These are phyloP conservation scores for Withania somnifera DNA, from an alignment of 305 asterid species.

Conservation along the genomic window DNA sequence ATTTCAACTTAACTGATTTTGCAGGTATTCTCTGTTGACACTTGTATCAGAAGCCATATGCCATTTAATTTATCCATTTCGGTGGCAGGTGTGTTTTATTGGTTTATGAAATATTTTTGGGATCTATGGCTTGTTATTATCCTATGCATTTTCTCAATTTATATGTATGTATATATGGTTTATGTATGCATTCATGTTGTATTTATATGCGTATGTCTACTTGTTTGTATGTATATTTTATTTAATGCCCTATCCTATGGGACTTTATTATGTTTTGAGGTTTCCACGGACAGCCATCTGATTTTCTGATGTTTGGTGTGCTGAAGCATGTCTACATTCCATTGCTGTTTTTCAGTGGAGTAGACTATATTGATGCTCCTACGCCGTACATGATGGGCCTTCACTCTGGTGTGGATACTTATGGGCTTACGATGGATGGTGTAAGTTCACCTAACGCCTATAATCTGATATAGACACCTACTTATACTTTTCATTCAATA, in stretches of 20 bases:
- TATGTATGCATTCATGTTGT: background rate
- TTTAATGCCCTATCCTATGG: background rate
- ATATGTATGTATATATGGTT: background rate
- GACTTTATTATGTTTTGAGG: slow-evolving; percentile 8
- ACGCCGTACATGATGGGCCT: slow-evolving; percentile 99
- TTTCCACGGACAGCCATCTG: slow-evolving; percentile 31
- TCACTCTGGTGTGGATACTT: slow-evolving; percentile 95
- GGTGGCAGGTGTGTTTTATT: slow-evolving; percentile 74
- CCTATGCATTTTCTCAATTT: background rate
- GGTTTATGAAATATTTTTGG: background rate
- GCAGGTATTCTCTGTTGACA: slow-evolving; percentile 92
- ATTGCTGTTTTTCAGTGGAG: slow-evolving; percentile 98
- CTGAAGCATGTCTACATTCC: slow-evolving; percentile 99
- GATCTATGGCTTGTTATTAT: slow-evolving; percentile 11
- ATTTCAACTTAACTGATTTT: slow-evolving; percentile 5
- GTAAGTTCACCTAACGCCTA: slow-evolving; percentile 42
- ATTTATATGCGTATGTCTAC: background rate
- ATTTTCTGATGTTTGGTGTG: slow-evolving; percentile 45
- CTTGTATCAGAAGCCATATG: slow-evolving; percentile 97
- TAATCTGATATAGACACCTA: background rate
- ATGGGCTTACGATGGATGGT: slow-evolving; percentile 85
- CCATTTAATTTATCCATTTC: slow-evolving; percentile 95
- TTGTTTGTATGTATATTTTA: background rate
- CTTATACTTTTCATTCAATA: slow-evolving; percentile 4
- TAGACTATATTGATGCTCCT: slow-evolving; percentile 99